A percentile compares a stretch with the other conserved stretches of the same genome.
Evolutionary conservation across 225 moss, liverwort and hornwort species (phyloP).

Genomic region (Marchantia polymorpha): DNA sequence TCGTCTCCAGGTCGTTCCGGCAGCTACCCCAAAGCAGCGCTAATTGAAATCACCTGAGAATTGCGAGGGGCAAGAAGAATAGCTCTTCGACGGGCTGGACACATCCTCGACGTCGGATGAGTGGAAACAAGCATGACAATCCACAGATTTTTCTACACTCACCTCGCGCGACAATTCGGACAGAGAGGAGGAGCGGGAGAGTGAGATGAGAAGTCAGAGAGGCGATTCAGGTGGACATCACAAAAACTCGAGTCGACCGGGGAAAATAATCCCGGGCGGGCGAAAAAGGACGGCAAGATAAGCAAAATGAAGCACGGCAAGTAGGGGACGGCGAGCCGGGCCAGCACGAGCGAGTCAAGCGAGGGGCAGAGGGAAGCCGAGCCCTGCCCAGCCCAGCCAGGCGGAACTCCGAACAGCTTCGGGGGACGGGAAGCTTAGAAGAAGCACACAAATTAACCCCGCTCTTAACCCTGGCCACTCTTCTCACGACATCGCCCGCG

Average conservation of each 20-base stretch:
- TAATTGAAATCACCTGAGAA: not conserved
- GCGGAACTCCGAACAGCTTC: not conserved
- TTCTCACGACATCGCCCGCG: not conserved
- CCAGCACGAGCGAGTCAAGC: not conserved
- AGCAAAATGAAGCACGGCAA: not conserved
- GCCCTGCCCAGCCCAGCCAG: not conserved
- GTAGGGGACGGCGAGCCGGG: not conserved
- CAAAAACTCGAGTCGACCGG: not conserved
- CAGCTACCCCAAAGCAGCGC: not conserved
- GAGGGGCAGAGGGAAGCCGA: not conserved
- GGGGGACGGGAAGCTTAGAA: not conserved
- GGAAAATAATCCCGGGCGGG: not conserved
- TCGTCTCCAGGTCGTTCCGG: not conserved
- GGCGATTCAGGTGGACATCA: not conserved
- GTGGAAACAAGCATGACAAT: not conserved
- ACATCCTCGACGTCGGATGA: not conserved
- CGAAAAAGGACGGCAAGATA: not conserved
- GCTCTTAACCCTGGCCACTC: not conserved
- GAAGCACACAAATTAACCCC: not conserved
- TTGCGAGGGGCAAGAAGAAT: not conserved
- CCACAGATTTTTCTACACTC: not conserved
- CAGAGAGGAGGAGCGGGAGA: not conserved
- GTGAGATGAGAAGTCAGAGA: not conserved
- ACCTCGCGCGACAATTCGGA: not conserved
- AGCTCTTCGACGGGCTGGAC: not conserved